Evolutionary conservation across 2,329 filamentous ascomycete species (phyloP), one percentile per base, ranked within the genome.

Genomic region (Purpureocillium lavendulum): DNA sequence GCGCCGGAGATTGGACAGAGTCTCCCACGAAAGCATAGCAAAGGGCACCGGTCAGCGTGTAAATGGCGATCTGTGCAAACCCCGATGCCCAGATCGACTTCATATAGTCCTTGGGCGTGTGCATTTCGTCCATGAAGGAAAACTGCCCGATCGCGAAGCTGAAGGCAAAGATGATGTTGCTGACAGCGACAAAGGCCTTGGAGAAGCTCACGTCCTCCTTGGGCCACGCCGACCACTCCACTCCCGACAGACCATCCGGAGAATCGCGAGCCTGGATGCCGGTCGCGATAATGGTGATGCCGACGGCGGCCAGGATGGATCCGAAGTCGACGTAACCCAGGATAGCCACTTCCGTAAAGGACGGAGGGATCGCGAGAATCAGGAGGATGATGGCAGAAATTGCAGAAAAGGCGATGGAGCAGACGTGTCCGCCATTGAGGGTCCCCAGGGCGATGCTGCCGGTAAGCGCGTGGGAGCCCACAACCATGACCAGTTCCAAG

Each of bases 131-230:
- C 67, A 71, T 71, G 48, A 71, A 70, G 51, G 61, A 65, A 57
- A 71, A 70, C 51, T 70, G 67, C 58, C 65, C 69, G 34, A 71
- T 61, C 45, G 67, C 62, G 40, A 70, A 70, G 42, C 77, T 68
- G 62, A 81, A 87, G 40, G 82, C 80, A 44, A 87, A 77, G 42
- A 84, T 69, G 39, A 87, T 85, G 62, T 85, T 84, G 51, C 66
- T 70, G 33, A 82, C 69, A 13, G 75, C 70, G 11, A 76, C 66
- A 51, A 83, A 80, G 13, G 65, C 76, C 35, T 73, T 65, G 32
- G 66, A 64, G 30, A 82, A 65, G 28, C 60, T 60, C 1, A 72
- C 56, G 4, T 66, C 49, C 4, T 63, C 56, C 50, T 61, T 63
- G 38, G 67, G 66, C 64, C 66, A 70, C 1, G 62, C 60, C 8